Evolutionary conservation across 1,284 basidiomycete genomes (phyloP).

Genomic region (Phlebopus sp.): DNA sequence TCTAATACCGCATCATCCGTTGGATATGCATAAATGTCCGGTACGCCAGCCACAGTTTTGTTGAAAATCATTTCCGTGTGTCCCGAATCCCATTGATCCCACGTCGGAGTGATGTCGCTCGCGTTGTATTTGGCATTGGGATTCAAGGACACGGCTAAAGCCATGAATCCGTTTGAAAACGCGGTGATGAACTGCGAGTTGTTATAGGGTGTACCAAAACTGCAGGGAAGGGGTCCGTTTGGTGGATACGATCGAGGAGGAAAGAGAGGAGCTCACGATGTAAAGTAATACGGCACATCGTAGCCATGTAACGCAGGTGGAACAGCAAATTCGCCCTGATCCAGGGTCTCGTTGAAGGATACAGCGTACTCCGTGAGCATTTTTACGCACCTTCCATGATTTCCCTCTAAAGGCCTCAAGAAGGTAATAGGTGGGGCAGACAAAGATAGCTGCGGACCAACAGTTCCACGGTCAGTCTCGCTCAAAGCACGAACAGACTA

Average conservation of each 20-base stretch:
- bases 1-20: conserved; percentile 14
- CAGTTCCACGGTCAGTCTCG: not conserved
- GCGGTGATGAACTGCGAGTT: conserved; percentile 23
- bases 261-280: conserved; percentile 2
- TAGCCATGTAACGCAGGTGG: conserved; percentile 16
- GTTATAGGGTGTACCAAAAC: conserved; percentile 13
- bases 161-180: conserved; percentile 25
- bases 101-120: conserved; percentile 24
- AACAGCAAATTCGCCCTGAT: conserved; percentile 21
- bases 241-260: not conserved
- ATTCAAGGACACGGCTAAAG: conserved; percentile 16
- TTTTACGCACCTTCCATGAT: conserved; percentile 19
- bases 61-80: conserved; percentile 31
- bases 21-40: conserved; percentile 13
- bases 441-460: conserved; percentile 17
- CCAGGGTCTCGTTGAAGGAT: not conserved
- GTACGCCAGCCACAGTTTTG: conserved; percentile 11
- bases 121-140: conserved; percentile 21
- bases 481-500: not conserved
- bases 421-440: conserved; percentile 22
- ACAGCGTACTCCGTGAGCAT: no score
- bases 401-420: conserved; percentile 14
- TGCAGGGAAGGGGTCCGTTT: not conserved
- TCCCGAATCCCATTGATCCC: conserved; percentile 14
- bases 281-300: conserved; percentile 20